Evolutionary conservation across 192 early-diverging fungal species (phyloP).

Genomic region (Linnemannia hyalina): DNA sequence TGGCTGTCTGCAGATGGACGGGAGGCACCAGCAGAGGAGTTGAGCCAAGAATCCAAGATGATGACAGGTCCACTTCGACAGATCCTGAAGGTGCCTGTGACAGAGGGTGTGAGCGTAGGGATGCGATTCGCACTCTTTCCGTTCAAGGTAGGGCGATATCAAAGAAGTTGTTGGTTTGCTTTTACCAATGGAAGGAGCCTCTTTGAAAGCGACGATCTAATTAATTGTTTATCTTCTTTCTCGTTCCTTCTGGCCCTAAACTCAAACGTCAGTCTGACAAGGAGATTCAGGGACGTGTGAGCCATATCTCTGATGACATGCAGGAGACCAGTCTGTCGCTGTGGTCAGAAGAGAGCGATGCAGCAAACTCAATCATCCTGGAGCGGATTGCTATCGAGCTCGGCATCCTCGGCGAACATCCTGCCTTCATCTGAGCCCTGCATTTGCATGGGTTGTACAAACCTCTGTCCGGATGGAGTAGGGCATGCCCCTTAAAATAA

Average conservation of each 20-base stretch:
- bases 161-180: no score
- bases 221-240: background rate
- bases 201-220: background rate
- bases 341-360: constrained; percentile 11
- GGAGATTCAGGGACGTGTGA: constrained; percentile 12
- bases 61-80: constrained; percentile 24
- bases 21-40: background rate
- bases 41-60: background rate
- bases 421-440: background rate
- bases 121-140: constrained; percentile 18
- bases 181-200: no score
- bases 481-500: background rate
- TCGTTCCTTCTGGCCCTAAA: background rate
- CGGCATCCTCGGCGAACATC: background rate
- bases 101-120: constrained; percentile 29
- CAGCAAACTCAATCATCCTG: background rate
- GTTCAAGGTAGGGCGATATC: background rate
- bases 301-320: constrained; percentile 9
- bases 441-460: no score
- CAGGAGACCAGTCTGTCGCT: background rate
- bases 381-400: constrained; percentile 23
- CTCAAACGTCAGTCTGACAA: background rate
- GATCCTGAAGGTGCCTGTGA: constrained; percentile 24
- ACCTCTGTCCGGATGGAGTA: background rate
- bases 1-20: constrained; percentile 5